phyloP scores from a whole-genome alignment of 306 rosid genomes.

The Sechiopsis laciniata region DNA sequence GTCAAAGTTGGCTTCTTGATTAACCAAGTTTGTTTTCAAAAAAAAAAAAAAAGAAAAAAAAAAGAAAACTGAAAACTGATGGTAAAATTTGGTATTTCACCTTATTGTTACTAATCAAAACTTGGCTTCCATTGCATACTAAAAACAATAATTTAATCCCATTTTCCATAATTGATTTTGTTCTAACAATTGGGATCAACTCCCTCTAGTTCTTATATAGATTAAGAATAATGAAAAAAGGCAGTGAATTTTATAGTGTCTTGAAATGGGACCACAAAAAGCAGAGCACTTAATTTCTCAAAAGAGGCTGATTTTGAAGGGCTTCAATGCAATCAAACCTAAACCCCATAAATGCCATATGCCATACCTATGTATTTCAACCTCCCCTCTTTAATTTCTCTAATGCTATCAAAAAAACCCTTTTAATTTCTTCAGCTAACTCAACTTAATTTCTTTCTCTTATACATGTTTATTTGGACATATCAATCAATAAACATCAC shows the following conservation, averaged over 20 bases:
- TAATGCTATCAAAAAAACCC: slow-evolving; percentile 1
- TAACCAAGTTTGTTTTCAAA: too few species aligned
- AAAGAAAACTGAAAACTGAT: background rate
- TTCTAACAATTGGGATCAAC: background rate
- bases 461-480: background rate
- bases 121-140: background rate
- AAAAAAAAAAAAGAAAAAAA: too few species aligned
- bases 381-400: background rate
- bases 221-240: background rate
- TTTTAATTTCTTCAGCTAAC: background rate
- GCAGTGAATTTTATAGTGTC: background rate
- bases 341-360: slow-evolving; percentile 20
- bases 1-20: too few species aligned
- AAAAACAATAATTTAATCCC: background rate
- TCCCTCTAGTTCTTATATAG: background rate
- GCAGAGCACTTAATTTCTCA: slow-evolving; percentile 8
- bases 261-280: slow-evolving; percentile 13
- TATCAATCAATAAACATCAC: background rate
- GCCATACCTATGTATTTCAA: slow-evolving; percentile 14
- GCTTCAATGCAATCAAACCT: slow-evolving; percentile 8
- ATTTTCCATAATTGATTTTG: background rate
- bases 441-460: too few species aligned
- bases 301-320: background rate
- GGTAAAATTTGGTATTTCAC: background rate
- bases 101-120: background rate